Evolutionary conservation across 208 protist genomes (phyloP).

Genomic region (Crithidia fasciculata): DNA sequence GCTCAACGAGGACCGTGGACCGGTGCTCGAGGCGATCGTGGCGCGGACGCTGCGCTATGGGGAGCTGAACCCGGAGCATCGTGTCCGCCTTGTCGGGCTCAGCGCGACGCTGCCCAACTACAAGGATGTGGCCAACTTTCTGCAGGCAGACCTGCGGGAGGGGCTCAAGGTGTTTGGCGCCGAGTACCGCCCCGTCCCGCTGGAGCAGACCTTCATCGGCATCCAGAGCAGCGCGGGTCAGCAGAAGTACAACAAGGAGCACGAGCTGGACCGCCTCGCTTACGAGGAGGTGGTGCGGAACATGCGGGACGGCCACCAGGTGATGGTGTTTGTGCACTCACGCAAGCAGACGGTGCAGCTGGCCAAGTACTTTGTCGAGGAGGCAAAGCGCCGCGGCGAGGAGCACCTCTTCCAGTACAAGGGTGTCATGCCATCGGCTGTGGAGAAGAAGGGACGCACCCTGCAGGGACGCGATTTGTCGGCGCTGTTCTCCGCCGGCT

Average conservation of each 20-base stretch:
- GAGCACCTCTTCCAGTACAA: conserved; percentile 69
- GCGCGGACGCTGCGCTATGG: conserved; percentile 95
- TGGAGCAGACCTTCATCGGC: conserved; percentile 97
- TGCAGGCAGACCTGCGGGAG: conserved; percentile 91
- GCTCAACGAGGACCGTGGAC: conserved; percentile 98
- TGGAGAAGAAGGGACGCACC: conserved; percentile 52
- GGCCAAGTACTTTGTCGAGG: conserved; percentile 90
- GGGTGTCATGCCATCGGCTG: conserved; percentile 45
- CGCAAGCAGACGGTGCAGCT: conserved; percentile 96
- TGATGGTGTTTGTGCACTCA: conserved; percentile 99
- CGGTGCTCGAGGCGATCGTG: conserved; percentile 98
- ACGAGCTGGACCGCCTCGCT: conserved; percentile 68
- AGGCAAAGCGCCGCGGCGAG: conserved; percentile 67
- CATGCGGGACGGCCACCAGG: conserved; percentile 95
- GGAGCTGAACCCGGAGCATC: conserved; percentile 90
- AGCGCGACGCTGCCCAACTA: conserved; percentile 99
- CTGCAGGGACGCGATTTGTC: conserved; percentile 89
- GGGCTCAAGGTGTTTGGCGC: conserved; percentile 97
- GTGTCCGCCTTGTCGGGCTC: conserved; percentile 96
- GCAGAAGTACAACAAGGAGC: conserved; percentile 60
- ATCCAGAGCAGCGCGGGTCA: conserved; percentile 45
- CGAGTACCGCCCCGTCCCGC: conserved; percentile 97
- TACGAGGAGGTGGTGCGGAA: conserved; percentile 84
- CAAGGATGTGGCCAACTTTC: conserved; percentile 98
- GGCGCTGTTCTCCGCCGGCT: conserved; percentile 88